phyloP scores from a whole-genome alignment of 441 rosid genomes.

The Gossypium lobatum region DNA sequence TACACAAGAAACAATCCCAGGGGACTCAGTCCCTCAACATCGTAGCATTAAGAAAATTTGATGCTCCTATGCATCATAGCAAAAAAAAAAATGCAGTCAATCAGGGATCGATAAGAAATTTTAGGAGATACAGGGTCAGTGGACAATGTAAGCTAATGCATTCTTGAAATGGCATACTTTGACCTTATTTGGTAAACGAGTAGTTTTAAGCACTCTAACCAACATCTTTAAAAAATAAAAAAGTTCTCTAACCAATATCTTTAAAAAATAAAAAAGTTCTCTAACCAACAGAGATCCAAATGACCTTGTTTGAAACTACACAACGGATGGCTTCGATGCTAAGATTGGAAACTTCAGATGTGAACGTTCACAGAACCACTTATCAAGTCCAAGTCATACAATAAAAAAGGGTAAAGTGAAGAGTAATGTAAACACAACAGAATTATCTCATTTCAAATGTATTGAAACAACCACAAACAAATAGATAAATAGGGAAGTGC shows the following conservation, averaged over 20 bases:
- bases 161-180: not conserved
- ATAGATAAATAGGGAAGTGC: constrained; percentile 6
- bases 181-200: too few relatives aligned
- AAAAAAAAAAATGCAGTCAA: not conserved
- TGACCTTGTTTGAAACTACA: not conserved
- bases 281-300: not conserved
- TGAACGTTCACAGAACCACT: not conserved
- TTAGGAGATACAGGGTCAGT: not conserved
- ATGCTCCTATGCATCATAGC: not conserved
- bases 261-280: not conserved
- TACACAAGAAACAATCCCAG: not conserved
- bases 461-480: constrained; percentile 4
- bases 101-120: not conserved
- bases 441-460: not conserved
- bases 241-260: not conserved
- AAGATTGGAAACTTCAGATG: not conserved
- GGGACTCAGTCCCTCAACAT: constrained; percentile 2
- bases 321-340: not conserved
- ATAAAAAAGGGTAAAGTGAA: not conserved
- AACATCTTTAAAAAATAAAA: too few relatives aligned
- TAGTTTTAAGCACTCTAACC: too few relatives aligned
- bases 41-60: constrained; percentile 2
- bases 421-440: not conserved
- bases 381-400: not conserved
- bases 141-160: not conserved